Evolutionary conservation across 257 asterid species (phyloP).

Genomic region (Solanum dulcamara): DNA sequence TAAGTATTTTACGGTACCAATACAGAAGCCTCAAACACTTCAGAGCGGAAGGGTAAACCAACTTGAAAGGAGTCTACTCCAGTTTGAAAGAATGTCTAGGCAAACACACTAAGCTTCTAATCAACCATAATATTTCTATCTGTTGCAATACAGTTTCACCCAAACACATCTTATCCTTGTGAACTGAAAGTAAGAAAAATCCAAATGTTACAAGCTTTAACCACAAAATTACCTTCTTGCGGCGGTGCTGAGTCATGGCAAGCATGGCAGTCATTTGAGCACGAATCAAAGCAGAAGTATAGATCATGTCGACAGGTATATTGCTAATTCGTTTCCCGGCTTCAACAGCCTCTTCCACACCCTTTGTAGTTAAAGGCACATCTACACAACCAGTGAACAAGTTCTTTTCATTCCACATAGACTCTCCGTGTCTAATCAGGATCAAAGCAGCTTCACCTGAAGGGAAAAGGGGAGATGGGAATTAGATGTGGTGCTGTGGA

Average conservation of each 20-base stretch:
- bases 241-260: constrained; percentile 97
- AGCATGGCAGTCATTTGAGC: constrained; percentile 99
- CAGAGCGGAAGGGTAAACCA: neutral
- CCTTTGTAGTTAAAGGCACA: constrained; percentile 85
- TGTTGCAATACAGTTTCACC: neutral
- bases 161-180: neutral
- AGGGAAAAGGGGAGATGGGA: neutral
- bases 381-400: constrained; percentile 98
- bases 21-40: neutral
- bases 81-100: neutral
- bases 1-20: neutral
- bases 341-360: constrained; percentile 92
- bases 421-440: constrained; percentile 93
- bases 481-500: neutral
- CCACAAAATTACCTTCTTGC: constrained; percentile 59
- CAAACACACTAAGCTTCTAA: neutral
- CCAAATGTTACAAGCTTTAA: neutral
- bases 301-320: constrained; percentile 86
- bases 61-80: neutral
- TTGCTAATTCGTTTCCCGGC: constrained; percentile 95
- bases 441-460: constrained; percentile 88
- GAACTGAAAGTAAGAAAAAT: neutral
- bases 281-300: constrained; percentile 82
- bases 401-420: constrained; percentile 99
- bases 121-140: neutral